Conservation (phyloP, 495 filamentous ascomycete genomes). For the Penicillium paradoxum region DNA sequence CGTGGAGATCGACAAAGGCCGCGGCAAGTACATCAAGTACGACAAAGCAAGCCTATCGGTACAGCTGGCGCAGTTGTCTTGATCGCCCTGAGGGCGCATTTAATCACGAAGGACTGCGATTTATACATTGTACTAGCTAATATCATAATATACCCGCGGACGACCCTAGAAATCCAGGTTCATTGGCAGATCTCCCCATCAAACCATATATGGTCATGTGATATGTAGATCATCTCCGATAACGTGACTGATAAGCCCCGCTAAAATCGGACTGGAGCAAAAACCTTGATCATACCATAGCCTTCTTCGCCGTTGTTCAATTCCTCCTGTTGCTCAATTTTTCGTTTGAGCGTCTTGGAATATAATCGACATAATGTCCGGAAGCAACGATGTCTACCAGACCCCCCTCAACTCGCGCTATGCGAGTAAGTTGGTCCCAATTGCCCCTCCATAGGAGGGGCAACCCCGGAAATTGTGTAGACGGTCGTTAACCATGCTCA, state of each 20-base stretch:
- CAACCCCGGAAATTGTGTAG: conserved; percentile 1
- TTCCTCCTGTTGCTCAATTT: conserved; percentile 25
- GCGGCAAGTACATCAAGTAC: conserved; percentile 96
- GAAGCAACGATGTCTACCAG: conserved; percentile 61
- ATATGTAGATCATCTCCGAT: conserved; percentile 21
- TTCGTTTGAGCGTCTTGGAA: conserved; percentile 9
- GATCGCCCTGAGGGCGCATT: background rate
- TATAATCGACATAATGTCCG: conserved; percentile 48
- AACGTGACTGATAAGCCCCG: conserved; percentile 46
- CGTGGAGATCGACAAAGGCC: conserved; percentile 94
- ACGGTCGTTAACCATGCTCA: conserved; percentile 17
- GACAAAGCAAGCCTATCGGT: conserved; percentile 64
- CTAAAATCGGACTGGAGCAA: conserved; percentile 24
- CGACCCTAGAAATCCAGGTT: background rate
- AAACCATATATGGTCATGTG: conserved; percentile 13
- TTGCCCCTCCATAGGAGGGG: conserved; percentile 11
- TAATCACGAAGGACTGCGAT: background rate
- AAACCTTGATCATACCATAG: conserved; percentile 30
- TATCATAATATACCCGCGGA: conserved; percentile 3
- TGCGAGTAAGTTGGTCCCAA: conserved; percentile 47
- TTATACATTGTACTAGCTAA: conserved; percentile 1
- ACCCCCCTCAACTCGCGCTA: conserved; percentile 72
- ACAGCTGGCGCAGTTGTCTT: conserved; percentile 40
- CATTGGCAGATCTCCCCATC: background rate
- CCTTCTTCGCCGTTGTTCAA: conserved; percentile 7